A percentile compares a stretch with the other conserved stretches of the same genome.
phyloP scores from a whole-genome alignment of 1,139 yeast species.

The Debaryomyces fabryi region DNA sequence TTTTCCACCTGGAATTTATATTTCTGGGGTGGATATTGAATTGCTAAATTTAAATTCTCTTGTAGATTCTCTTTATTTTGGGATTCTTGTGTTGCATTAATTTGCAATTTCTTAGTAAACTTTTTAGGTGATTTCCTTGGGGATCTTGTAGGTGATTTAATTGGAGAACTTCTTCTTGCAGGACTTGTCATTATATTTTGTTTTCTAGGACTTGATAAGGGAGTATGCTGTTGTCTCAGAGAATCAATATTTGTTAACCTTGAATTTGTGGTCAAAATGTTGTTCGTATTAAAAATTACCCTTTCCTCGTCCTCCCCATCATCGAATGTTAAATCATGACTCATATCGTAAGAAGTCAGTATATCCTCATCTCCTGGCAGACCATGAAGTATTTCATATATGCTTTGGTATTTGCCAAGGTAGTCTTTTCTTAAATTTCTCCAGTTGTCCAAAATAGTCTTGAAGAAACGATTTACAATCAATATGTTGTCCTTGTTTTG shows the following conservation, averaged over 20 bases:
- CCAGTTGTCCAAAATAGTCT: constrained; percentile 54
- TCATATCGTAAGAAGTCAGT: constrained; percentile 28
- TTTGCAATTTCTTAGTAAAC: background rate
- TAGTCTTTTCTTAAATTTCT: constrained; percentile 18
- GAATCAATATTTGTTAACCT: constrained; percentile 14
- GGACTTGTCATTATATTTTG: constrained; percentile 8
- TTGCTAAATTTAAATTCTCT: constrained; percentile 29
- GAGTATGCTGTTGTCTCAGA: background rate
- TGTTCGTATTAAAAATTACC: constrained; percentile 21
- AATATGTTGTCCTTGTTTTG: constrained; percentile 48
- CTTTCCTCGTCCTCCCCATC: constrained; percentile 23
- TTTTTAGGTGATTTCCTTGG: background rate
- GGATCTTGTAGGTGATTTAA: background rate
- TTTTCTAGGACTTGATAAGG: background rate
- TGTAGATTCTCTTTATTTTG: constrained; percentile 14
- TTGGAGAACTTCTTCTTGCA: constrained; percentile 2
- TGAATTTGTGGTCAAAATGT: constrained; percentile 17
- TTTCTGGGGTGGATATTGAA: constrained; percentile 45
- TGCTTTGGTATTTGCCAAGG: constrained; percentile 2
- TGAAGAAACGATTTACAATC: constrained; percentile 54
- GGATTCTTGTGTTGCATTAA: background rate
- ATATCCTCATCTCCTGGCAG: constrained; percentile 15
- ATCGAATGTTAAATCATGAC: constrained; percentile 35
- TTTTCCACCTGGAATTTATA: constrained; percentile 28
- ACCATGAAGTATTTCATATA: constrained; percentile 25